Evolutionary conservation across 2,329 filamentous ascomycete genomes (phyloP).

Genomic region (Anthostomella pinea): DNA sequence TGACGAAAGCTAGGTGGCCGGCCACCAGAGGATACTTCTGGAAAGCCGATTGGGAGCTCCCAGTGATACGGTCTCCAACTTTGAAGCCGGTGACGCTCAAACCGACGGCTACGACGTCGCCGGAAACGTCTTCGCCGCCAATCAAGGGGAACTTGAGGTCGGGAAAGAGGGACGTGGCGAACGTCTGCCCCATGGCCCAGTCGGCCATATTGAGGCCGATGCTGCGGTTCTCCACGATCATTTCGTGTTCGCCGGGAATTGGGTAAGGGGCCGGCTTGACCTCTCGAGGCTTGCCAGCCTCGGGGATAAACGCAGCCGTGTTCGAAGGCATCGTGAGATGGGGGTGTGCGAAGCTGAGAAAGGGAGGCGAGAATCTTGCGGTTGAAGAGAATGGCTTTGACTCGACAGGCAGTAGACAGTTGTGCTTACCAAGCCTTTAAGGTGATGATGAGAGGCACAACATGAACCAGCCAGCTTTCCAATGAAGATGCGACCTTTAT

Average conservation of each 20-base stretch:
- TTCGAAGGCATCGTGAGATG: constrained; percentile 2
- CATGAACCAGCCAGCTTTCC: too few relatives aligned
- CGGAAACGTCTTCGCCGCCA: constrained; percentile 33
- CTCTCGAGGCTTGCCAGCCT: constrained; percentile 3
- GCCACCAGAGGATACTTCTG: constrained; percentile 29
- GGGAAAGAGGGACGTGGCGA: constrained; percentile 8
- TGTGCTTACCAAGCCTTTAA: too few relatives aligned
- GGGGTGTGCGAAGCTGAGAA: too few relatives aligned
- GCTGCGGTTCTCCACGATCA: constrained; percentile 8
- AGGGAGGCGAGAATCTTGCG: too few relatives aligned
- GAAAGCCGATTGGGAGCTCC: constrained; percentile 27
- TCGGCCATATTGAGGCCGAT: constrained; percentile 8
- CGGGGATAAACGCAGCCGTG: constrained; percentile 25
- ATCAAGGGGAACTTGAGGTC: constrained; percentile 33
- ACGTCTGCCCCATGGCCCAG: constrained; percentile 1
- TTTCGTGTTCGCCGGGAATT: constrained; percentile 3
- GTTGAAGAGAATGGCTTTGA: too few relatives aligned
- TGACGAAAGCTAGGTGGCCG: constrained; percentile 21
- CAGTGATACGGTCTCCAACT: constrained; percentile 31
- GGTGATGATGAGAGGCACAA: too few relatives aligned
- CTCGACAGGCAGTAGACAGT: too few relatives aligned
- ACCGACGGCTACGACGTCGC: constrained; percentile 31
- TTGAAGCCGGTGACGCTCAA: constrained; percentile 23
- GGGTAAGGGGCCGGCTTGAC: constrained; percentile 7
- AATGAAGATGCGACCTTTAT: too few relatives aligned